Conservation (phyloP, 1,284 basidiomycete genomes). For the Butyriboletus appendiculatus region DNA sequence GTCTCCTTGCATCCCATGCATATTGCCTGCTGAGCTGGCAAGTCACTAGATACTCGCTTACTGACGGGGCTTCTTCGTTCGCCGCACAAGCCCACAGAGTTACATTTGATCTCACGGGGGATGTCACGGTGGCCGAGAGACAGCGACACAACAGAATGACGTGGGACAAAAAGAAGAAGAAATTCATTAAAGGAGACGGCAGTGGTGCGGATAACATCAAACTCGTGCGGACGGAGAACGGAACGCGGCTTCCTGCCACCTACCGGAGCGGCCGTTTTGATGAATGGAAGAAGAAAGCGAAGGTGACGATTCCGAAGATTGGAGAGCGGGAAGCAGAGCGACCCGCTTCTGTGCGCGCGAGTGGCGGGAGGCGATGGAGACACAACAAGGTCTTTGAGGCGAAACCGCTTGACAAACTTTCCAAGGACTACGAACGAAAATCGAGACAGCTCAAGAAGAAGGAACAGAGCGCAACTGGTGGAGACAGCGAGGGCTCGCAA, state of each 20-base stretch:
- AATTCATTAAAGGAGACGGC: conserved; percentile 86
- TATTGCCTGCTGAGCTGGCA: conserved; percentile 4
- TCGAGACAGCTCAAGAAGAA: conserved; percentile 60
- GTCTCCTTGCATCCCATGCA: conserved; percentile 20
- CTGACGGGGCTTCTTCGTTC: conserved; percentile 81
- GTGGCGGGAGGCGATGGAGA: conserved; percentile 60
- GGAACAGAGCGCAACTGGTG: conserved; percentile 31
- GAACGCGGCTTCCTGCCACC: conserved; percentile 88
- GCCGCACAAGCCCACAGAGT: conserved; percentile 80
- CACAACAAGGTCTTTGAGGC: conserved; percentile 62
- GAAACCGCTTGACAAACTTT: conserved; percentile 73
- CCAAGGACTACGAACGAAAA: conserved; percentile 73
- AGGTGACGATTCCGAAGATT: conserved; percentile 71
- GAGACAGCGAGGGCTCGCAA: conserved; percentile 20
- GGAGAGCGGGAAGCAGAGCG: conserved; percentile 63
- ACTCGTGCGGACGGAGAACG: conserved; percentile 92
- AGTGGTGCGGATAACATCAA: conserved; percentile 93
- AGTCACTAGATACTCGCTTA: conserved; percentile 74
- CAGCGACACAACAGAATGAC: conserved; percentile 65
- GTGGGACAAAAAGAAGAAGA: conserved; percentile 98
- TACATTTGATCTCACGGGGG: conserved; percentile 84
- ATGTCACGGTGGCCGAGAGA: conserved; percentile 60
- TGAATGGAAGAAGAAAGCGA: conserved; percentile 88
- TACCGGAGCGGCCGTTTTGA: conserved; percentile 95
- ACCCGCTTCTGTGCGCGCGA: conserved; percentile 31